Percentiles rank a stretch among this genome's conserved stretches.
phyloP scores from a whole-genome alignment of 345 rosid species.

The Eucalyptus pauciflora region DNA sequence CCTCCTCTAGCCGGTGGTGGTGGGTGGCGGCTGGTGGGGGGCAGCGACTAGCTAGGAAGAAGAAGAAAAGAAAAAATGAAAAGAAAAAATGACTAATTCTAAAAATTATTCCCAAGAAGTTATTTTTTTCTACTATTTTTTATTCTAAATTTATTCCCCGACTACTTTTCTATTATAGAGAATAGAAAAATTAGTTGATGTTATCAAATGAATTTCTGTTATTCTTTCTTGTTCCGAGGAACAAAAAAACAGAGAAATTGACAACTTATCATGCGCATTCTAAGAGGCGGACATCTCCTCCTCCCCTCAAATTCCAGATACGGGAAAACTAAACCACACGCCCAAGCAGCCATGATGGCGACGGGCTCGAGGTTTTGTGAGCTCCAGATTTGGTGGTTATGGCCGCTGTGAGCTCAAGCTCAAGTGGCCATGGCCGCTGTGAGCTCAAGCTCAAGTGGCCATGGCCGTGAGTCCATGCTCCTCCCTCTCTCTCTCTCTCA shows the following conservation, averaged over 20 bases:
- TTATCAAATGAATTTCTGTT: rapidly evolving
- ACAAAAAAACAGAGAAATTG: too few relatives aligned
- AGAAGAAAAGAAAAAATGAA: too few relatives aligned
- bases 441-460: neutral
- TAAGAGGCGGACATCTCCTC: neutral
- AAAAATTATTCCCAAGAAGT: too few relatives aligned
- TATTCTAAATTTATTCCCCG: rapidly evolving
- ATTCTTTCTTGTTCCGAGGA: rapidly evolving
- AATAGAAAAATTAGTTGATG: too few relatives aligned
- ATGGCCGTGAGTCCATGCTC: neutral
- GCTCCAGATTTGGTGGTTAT: neutral
- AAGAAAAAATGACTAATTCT: too few relatives aligned
- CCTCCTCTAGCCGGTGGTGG: too few relatives aligned
- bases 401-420: too few relatives aligned
- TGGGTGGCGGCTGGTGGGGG: too few relatives aligned
- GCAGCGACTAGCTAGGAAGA: rapidly evolving
- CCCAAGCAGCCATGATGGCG: neutral
- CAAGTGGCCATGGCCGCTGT: neutral
- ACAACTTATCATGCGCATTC: too few relatives aligned
- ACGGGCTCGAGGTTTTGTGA: neutral
- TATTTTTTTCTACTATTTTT: too few relatives aligned
- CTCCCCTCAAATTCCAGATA: neutral
- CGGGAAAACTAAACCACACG: neutral
- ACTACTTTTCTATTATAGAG: rapidly evolving
- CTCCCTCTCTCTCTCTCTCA: neutral